phyloP scores from a whole-genome alignment of 768 basidiomycete genomes.

The Naematelia aurantialba region DNA sequence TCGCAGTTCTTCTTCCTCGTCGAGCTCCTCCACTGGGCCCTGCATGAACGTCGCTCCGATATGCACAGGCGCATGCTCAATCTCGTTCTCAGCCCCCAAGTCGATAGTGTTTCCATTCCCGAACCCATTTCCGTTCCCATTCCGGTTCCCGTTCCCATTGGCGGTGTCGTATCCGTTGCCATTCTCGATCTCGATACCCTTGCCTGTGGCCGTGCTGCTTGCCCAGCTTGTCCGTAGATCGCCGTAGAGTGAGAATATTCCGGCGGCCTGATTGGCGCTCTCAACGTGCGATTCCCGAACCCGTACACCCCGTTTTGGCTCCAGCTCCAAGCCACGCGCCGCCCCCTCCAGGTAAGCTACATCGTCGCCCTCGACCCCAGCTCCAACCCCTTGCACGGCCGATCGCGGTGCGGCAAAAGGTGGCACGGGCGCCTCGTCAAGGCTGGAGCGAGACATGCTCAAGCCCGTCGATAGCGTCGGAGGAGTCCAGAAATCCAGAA shows the following conservation, averaged over 20 bases:
- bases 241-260: constrained; percentile 9
- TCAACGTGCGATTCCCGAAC: background rate
- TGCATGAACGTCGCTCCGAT: too few species aligned
- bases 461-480: too few species aligned
- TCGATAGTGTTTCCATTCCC: background rate
- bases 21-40: background rate
- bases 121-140: background rate
- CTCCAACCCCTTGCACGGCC: too few species aligned
- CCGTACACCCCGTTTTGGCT: background rate
- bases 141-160: too few species aligned
- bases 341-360: background rate
- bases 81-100: background rate
- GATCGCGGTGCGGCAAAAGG: too few species aligned
- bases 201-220: too few species aligned
- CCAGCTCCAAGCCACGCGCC: background rate
- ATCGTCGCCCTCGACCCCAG: background rate
- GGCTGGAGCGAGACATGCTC: too few species aligned
- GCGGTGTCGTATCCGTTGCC: background rate
- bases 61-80: background rate
- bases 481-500: too few species aligned
- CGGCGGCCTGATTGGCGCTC: constrained; percentile 5
- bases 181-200: too few species aligned
- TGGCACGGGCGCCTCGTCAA: too few species aligned
- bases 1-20: background rate
- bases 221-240: background rate